Conservation (phyloP, 2,329 filamentous ascomycete species). For the Penicillium griseofulvum region DNA sequence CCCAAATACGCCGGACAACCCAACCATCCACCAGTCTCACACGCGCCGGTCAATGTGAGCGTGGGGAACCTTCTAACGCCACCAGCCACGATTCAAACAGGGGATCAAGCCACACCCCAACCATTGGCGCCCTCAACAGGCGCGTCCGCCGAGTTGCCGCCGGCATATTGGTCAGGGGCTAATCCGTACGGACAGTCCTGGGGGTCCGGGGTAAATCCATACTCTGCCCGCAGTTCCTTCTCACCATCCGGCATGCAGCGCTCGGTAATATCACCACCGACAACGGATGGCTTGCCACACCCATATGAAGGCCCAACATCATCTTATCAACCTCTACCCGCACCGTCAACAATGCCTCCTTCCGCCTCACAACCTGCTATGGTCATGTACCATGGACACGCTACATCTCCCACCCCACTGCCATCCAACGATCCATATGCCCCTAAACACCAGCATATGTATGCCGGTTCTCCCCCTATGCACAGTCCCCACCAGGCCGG, state of each 20-base stretch:
- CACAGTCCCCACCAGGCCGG: conserved; percentile 51
- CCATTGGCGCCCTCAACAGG: conserved; percentile 54
- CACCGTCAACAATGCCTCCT: conserved; percentile 45
- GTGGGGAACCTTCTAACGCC: conserved; percentile 64
- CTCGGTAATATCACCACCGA: conserved; percentile 57
- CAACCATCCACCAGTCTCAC: conserved; percentile 27
- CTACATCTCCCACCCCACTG: conserved; percentile 52
- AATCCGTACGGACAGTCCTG: conserved; percentile 55
- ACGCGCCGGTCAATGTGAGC: conserved; percentile 51
- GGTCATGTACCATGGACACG: conserved; percentile 31
- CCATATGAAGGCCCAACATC: conserved; percentile 65
- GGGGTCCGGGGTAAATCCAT: conserved; percentile 40
- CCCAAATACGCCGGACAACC: conserved; percentile 51
- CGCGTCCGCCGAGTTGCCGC: conserved; percentile 45
- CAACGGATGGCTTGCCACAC: conserved; percentile 63
- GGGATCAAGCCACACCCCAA: conserved; percentile 44
- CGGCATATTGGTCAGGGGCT: conserved; percentile 60
- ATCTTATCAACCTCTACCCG: conserved; percentile 56
- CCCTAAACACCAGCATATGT: conserved; percentile 52
- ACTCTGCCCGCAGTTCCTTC: conserved; percentile 54
- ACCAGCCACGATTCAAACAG: conserved; percentile 56
- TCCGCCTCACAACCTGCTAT: conserved; percentile 45
- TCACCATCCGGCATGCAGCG: conserved; percentile 57
- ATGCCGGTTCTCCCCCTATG: conserved; percentile 41
- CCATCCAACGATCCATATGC: conserved; percentile 58